Conservation (phyloP, 306 rosid genomes). For the Cercis canadensis region DNA sequence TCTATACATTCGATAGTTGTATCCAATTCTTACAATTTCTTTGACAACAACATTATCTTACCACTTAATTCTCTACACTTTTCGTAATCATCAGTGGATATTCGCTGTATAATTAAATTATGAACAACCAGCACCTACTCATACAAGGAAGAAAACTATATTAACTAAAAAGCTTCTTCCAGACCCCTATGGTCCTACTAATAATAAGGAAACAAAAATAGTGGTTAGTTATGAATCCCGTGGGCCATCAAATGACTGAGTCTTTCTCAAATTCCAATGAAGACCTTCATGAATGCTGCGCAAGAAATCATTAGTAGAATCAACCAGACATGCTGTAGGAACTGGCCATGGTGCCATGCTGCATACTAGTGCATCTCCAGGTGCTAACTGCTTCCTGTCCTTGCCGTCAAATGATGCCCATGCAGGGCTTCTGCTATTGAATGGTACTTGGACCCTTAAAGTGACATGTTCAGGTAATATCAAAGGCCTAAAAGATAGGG, state of each 20-base stretch:
- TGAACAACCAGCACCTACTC: slow-evolving; percentile 9
- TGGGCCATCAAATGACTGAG: slow-evolving; percentile 85
- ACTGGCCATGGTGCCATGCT: slow-evolving; percentile 99
- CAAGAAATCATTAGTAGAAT: slow-evolving; percentile 87
- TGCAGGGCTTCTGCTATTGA: slow-evolving; percentile 87
- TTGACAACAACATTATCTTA: slow-evolving; percentile 11
- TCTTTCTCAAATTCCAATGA: slow-evolving; percentile 93
- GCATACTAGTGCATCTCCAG: slow-evolving; percentile 95
- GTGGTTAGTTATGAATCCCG: slow-evolving; percentile 47
- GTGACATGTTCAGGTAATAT: slow-evolving; percentile 92
- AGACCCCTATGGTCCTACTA: background rate
- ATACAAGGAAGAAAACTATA: slow-evolving; percentile 23
- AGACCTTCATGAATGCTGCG: slow-evolving; percentile 93
- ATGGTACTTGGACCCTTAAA: slow-evolving; percentile 83
- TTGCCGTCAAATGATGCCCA: slow-evolving; percentile 98
- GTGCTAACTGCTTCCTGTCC: slow-evolving; percentile 76
- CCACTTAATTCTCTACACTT: slow-evolving; percentile 15
- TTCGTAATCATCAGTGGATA: slow-evolving; percentile 17
- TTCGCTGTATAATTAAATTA: slow-evolving; percentile 22
- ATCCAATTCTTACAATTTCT: slow-evolving; percentile 25
- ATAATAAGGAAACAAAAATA: background rate
- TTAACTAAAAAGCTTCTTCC: slow-evolving; percentile 11
- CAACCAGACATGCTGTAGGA: slow-evolving; percentile 86
- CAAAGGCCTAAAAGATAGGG: slow-evolving; percentile 87
- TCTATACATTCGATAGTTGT: slow-evolving; percentile 13